Evolutionary conservation across 306 rosid genomes (phyloP), one percentile per base, ranked within the genome.

Genomic region (Prunus campanulata): DNA sequence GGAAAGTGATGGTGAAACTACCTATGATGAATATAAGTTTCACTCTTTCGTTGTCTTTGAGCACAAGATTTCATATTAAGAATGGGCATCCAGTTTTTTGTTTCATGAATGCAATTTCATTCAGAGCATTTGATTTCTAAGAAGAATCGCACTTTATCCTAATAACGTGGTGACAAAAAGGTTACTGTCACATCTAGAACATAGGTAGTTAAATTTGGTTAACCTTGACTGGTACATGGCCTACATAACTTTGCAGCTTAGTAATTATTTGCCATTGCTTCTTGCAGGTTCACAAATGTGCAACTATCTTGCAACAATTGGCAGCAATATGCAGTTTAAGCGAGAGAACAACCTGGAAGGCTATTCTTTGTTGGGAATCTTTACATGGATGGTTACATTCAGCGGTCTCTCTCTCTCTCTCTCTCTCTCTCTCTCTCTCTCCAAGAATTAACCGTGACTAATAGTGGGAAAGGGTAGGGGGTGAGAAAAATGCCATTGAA

Each of bases 281-380:
- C 70, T 27, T 52, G 27, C 86, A 94, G 98, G 98, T 94, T 84
- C 98, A 94, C 87, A 94, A 94, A 84, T 91, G 98, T 84, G 97
- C 98, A 35, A 91, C 98, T 77, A 85, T 94, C 82, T 84, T 94
- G 85, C 98, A 94, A 84, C 97, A 91, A 75, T 85, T 94, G 82
- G 96, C 98, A 42, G 96, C 96, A 75, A 74, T 90, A 44, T 92
- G 98, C 88, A 92, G 86, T 79, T 74, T 94, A 81, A 87, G 96
- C 5, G 97, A 88, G 86, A 84, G 93, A 87, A 90, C 95, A 46
- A 82, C 90, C 0, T 88, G 90, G 93, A 92, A 90, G 81, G 70
- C 90, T 80, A 77, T 88, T 52, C 91, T 92, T 76, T 83, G 87
- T 79, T 86, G 97, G 98, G 90, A 91, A 89, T 90, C 93, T 70